Evolutionary conservation across 225 moss, liverwort and hornwort species (phyloP), one percentile per base, ranked within the genome.

Genomic region (Marchantia paleacea): DNA sequence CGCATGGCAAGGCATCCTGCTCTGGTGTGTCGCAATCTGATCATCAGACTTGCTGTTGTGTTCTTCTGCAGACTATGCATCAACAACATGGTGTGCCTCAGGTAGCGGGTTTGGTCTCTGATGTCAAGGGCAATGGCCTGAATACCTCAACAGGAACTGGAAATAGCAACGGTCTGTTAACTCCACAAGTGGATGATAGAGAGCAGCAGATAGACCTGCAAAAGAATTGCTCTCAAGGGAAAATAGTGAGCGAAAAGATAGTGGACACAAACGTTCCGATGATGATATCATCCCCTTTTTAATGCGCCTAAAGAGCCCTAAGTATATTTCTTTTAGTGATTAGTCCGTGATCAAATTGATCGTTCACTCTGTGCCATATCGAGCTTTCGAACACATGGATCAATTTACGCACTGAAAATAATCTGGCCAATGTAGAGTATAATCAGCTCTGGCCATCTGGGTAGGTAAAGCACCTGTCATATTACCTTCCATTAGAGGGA

Each of bases 221-320:
- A 78, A 80, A 78, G 71, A 87, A 70, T 69, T 85, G 31, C 67
- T 69, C 84, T 50, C 82, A 80, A 80, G 78, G 80, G 82, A 82
- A 80, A 75, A 31, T 82, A 82, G 80, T 51, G 53, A 54, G 73
- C 53, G 84, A 85, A 20, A 81, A 69, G n/a, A 77, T 76, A 87
- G 84, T 84, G 28, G 84, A 82, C 71, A 68, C 84, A 47, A 87
- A 70, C 67, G 82, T 82, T 29, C 70, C 82, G 14, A 70, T 85
- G 53, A 82, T 85, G 79, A 82, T 85, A 28, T 85, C 75, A 78
- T 78, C 61, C 28, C 75, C 68, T 69, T 55, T 80, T 10, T 73
- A 73, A 75, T 62, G 67, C n/a, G n/a, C 5, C 57, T 20, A 39
- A 12, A 60, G 50, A 6, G 39, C 39, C 12, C 22, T 66, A 20